These are phyloP conservation scores for Naganishia sp. DNA, from an alignment of 1,284 basidiomycete genomes.

Conservation along the genomic window DNA sequence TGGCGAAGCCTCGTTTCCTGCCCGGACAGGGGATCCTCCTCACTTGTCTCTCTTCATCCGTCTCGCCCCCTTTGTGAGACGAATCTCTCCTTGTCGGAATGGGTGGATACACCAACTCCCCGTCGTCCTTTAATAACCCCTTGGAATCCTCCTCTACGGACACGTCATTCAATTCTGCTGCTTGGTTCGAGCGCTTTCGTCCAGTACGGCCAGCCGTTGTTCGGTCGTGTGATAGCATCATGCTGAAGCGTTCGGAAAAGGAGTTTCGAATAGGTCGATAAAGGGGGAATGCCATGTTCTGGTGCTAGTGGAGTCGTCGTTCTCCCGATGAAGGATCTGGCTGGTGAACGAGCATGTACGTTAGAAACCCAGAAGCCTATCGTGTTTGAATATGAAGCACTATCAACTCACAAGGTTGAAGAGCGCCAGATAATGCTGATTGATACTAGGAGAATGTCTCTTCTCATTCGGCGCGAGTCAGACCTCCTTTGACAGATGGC, in stretches of 20 bases:
- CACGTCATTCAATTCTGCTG: conserved; percentile 24
- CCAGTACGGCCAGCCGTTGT: conserved; percentile 9
- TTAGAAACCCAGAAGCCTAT: neutral
- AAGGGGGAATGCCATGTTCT: conserved; percentile 20
- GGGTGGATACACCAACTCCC: neutral
- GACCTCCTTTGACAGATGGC: too few species aligned
- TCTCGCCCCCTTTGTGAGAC: conserved; percentile 3
- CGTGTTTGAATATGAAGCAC: neutral
- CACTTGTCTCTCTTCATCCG: conserved; percentile 9
- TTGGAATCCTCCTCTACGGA: conserved; percentile 16
- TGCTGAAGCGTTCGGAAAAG: conserved; percentile 2
- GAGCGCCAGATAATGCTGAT: neutral
- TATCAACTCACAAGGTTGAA: neutral
- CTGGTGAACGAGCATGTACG: neutral
- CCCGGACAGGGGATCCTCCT: conserved; percentile 14
- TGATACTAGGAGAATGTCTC: neutral
- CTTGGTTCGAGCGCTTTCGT: conserved; percentile 24
- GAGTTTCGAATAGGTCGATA: conserved; percentile 16
- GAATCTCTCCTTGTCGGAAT: neutral
- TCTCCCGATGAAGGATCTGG: too few species aligned
- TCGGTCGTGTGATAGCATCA: neutral
- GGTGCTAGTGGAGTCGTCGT: neutral
- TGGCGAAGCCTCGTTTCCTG: conserved; percentile 10
- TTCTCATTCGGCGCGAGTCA: neutral
- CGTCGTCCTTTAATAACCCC: neutral